Evolutionary conservation across 495 filamentous ascomycete genomes (phyloP).

Genomic region (Lepraria neglecta): DNA sequence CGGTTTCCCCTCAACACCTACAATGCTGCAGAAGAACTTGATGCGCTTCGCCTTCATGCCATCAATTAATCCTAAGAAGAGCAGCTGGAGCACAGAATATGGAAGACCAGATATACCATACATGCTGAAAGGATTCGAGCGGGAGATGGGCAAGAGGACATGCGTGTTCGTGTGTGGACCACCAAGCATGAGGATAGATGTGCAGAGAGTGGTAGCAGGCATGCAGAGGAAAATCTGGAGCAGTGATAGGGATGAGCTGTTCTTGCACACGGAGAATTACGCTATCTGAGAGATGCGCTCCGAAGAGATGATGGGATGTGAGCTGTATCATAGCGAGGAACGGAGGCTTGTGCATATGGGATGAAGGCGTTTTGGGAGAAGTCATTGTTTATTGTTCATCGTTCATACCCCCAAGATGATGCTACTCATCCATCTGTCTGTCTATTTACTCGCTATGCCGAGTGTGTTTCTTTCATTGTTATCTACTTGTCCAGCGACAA

Average conservation of each 20-base stretch:
- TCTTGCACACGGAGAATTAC: slow-evolving; percentile 93
- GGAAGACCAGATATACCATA: slow-evolving; percentile 81
- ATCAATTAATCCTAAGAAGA: slow-evolving; percentile 50
- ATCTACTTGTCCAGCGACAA: slow-evolving; percentile 11
- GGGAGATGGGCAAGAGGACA: slow-evolving; percentile 71
- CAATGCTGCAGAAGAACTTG: slow-evolving; percentile 71
- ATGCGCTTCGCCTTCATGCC: slow-evolving; percentile 81
- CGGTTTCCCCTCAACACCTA: slow-evolving; percentile 67
- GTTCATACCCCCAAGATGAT: slow-evolving; percentile 10
- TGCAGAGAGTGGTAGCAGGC: slow-evolving; percentile 72
- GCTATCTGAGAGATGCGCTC: slow-evolving; percentile 49
- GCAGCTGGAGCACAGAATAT: slow-evolving; percentile 87
- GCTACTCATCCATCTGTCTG: slow-evolving; percentile 1
- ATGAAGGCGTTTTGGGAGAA: neutral
- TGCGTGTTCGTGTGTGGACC: slow-evolving; percentile 95
- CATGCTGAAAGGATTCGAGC: slow-evolving; percentile 73
- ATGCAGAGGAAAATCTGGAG: slow-evolving; percentile 79
- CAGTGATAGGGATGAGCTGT: slow-evolving; percentile 90
- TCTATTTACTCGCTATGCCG: neutral
- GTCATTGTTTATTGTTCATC: neutral
- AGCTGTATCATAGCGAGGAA: slow-evolving; percentile 11
- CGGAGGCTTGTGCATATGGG: slow-evolving; percentile 12
- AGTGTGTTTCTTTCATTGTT: slow-evolving; percentile 2
- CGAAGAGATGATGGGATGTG: neutral
- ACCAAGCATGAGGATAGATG: slow-evolving; percentile 77